Evolutionary conservation across 108 stramenopile species (phyloP), one percentile per base, ranked within the genome.

Genomic region (Stephanodiscus minutulus): DNA sequence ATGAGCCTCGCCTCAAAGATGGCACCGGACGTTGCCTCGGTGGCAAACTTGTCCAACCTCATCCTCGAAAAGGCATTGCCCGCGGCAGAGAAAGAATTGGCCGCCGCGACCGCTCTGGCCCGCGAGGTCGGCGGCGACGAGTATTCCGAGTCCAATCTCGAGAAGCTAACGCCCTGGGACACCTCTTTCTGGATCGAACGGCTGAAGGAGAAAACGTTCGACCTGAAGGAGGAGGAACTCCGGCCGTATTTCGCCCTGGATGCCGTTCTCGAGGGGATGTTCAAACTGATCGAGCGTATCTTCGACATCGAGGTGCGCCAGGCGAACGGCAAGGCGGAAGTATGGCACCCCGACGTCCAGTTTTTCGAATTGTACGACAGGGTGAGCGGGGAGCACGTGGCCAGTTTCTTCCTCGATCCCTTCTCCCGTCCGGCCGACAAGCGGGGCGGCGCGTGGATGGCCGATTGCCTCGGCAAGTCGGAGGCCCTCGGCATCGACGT

Each of bases 391-490:
- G 68, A 97, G 69, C 93, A 92, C 69, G 90, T 99, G 68, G 97
- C 97, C 8, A 90, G 91, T 75, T 99, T 99, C 76, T 99, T 72
- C 79, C 82, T 99, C 50, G 99, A 99, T 68, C 95, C 99, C 20
- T 98, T 96, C 66, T 94, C 95, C 25, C 89, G 99, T 3, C 97
- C 99, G 0, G 98, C 85, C 47, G 87, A 98, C 64, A 99, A 99
- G 93, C 81, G 97, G 20, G 98, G 97, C 21, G 99, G 99, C 18
- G 96, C 96, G 1, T 96, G 96, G 96, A 96, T 96, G 96, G 97
- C 85, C 70, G 94, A 91, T 56, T 97, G 98, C 75, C 73, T 96
- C 56, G 97, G 97, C 20, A 96, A 97, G 65, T 86, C 85, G 20
- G 80, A 90, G 43, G 97, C 94, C 10, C 64, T 91, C 7, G 76